Evolutionary conservation across 2,329 filamentous ascomycete species (phyloP), one percentile per base, ranked within the genome.

Genomic region (Monilinia fructicola): DNA sequence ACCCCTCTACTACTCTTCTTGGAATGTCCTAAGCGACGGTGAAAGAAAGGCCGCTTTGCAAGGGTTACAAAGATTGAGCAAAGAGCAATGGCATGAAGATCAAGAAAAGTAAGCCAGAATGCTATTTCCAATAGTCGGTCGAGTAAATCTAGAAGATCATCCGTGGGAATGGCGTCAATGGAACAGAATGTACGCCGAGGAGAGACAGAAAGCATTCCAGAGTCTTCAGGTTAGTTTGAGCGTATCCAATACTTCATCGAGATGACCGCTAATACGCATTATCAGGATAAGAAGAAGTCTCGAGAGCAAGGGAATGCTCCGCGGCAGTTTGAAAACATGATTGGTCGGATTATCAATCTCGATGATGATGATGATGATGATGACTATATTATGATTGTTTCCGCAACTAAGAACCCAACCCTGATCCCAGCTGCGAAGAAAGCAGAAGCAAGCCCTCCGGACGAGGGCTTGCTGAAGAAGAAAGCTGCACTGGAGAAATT

Each of bases 91-190:
- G 26, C 56, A 12, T 60, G 26, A 38, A 48, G 56, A 60, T 35
- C 42, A 31, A 50, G 56, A 60, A 3, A 18, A 46, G 16, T 7
- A 35, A 1, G 1, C 28, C 2, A 26, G 56, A 1, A 0, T 31
- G 14, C 0, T 23, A 1, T 12, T 60, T 0, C 56, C 26, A 2
- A 23, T 10, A 12, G 4, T 35, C 4, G 0, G 52, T 44, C 52
- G 48, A 11, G 7, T 23, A 1, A 21, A 44, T 18, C 4, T n/a
- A 16, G 26, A 46, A 9, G 28, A 60, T 4, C 2, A 54, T 11
- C 58, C 54, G 12, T 61, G 56, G 48, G 68, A 69, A 44, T 66
- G 60, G 63, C 52, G 54, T 21, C 23, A 50, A 18, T 68, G 66
- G 66, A 26, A 63, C 18, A 23, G 12, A 1, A 42, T 67, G 56